Evolutionary conservation across 176 grass and related monocot genomes (phyloP), one percentile per base, ranked within the genome.

Genomic region (Thinopyrum elongatum): DNA sequence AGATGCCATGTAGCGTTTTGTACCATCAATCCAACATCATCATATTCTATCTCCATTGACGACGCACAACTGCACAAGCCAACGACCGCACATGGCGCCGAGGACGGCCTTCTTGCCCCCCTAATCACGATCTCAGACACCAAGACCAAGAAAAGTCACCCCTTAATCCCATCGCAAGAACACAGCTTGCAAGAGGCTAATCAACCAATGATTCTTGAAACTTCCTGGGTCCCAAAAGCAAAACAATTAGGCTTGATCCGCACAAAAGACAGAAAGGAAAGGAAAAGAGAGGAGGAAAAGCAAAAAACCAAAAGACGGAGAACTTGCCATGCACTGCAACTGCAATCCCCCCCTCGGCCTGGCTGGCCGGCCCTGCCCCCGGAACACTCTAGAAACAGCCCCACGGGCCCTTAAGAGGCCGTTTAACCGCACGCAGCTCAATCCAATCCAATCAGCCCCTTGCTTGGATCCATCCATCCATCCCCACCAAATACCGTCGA

Each of bases 341-440:
- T 76, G 44, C 73, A 76, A 76, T 9, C 3, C 30, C 31, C 36
- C 26, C 12, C 6, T n/a, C 83, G 30, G 74, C 62, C 67, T 10
- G 31, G 29, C 31, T 14, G 29, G 28, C 70, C n/a, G 5, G 57
- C 26, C 26, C 46, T 33, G 16, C 30, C 47, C 75, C 14, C 22
- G 59, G 89, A 91, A 88, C 49, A 34, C 70, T 88, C 89, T 71
- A 88, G 85, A 91, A 91, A 21, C 89, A 34, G 10, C 66, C 19
- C 35, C 81, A 77, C 77, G 81, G 81, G 89, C 85, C 76, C 61
- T 81, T 85, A 80, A 76, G 80, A 35, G 81, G 68, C 85, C 47
- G 44, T 70, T 65, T 80, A 53, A 75, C 66, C 22, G 7, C 79
- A 15, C 14, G 77, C 58, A 42, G 59, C 4, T 61, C 51, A 34